Conservation (phyloP, 345 rosid genomes). For the Cardamine resedifolia region DNA sequence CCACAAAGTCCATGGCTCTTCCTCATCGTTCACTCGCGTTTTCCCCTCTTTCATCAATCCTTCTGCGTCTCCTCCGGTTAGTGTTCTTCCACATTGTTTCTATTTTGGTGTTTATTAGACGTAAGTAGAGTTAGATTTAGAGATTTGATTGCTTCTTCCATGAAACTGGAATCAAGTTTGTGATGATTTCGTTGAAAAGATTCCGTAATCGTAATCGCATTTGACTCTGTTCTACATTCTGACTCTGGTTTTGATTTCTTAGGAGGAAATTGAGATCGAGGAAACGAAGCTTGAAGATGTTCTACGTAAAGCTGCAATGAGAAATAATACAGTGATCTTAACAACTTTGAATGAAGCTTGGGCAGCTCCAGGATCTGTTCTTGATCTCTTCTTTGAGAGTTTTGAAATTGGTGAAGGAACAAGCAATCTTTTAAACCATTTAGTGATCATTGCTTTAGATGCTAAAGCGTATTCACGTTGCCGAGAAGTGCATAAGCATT, state of each 20-base stretch:
- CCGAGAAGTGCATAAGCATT: constrained; percentile 52
- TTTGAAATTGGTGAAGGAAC: constrained; percentile 67
- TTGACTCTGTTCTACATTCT: background rate
- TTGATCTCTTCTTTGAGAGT: constrained; percentile 82
- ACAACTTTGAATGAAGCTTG: constrained; percentile 87
- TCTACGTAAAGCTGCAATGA: constrained; percentile 58
- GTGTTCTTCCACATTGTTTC: background rate
- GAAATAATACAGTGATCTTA: constrained; percentile 62
- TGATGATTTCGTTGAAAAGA: background rate
- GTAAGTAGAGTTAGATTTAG: background rate
- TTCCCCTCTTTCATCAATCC: constrained; percentile 1
- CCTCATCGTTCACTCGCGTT: constrained; percentile 31
- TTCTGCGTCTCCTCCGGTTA: constrained; percentile 16
- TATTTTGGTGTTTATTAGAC: background rate
- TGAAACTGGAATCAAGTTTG: background rate
- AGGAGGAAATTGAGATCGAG: constrained; percentile 27
- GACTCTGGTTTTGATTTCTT: background rate
- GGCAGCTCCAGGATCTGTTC: constrained; percentile 62
- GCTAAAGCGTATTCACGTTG: constrained; percentile 65
- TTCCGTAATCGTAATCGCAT: background rate
- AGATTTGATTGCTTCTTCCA: too few relatives aligned
- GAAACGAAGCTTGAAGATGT: constrained; percentile 59
- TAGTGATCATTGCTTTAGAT: constrained; percentile 80
- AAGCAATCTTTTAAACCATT: constrained; percentile 55
- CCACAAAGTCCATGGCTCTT: constrained; percentile 26